Conservation (phyloP, 805 yeast species). For the Zygotorulaspora florentina region DNA sequence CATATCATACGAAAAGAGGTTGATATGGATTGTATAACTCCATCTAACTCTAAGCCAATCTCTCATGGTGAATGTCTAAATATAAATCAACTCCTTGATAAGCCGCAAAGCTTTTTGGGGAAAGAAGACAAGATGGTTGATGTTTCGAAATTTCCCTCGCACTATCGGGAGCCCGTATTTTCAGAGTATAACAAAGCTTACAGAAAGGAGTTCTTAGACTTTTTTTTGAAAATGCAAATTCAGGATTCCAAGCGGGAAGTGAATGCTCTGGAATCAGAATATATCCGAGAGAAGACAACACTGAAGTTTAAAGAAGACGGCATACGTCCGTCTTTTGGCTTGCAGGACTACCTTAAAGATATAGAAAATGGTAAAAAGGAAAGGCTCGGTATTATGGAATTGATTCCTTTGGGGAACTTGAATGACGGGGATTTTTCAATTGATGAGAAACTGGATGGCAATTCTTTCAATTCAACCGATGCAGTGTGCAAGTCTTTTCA, state of each 20-base stretch:
- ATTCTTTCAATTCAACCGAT: too few species aligned
- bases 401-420: slow-evolving; percentile 5
- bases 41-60: slow-evolving; percentile 68
- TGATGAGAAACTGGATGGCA: neutral
- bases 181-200: slow-evolving; percentile 29
- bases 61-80: slow-evolving; percentile 76
- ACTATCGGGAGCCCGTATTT: slow-evolving; percentile 31
- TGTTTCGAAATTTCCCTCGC: slow-evolving; percentile 20
- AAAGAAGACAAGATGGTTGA: slow-evolving; percentile 19
- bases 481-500: too few species aligned
- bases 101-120: slow-evolving; percentile 28
- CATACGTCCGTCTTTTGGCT: slow-evolving; percentile 14
- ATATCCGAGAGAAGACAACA: slow-evolving; percentile 15
- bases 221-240: slow-evolving; percentile 30
- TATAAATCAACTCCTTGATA: slow-evolving; percentile 49
- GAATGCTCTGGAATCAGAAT: slow-evolving; percentile 24
- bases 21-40: slow-evolving; percentile 85
- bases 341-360: slow-evolving; percentile 25
- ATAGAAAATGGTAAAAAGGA: slow-evolving; percentile 17
- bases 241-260: slow-evolving; percentile 26
- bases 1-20: slow-evolving; percentile 87
- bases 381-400: slow-evolving; percentile 24
- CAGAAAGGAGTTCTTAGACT: slow-evolving; percentile 25
- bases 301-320: slow-evolving; percentile 14
- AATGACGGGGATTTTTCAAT: slow-evolving; percentile 1